These are phyloP conservation scores for Termitomyces eurrhizus DNA, from an alignment of 768 basidiomycete species.

Conservation along the genomic window DNA sequence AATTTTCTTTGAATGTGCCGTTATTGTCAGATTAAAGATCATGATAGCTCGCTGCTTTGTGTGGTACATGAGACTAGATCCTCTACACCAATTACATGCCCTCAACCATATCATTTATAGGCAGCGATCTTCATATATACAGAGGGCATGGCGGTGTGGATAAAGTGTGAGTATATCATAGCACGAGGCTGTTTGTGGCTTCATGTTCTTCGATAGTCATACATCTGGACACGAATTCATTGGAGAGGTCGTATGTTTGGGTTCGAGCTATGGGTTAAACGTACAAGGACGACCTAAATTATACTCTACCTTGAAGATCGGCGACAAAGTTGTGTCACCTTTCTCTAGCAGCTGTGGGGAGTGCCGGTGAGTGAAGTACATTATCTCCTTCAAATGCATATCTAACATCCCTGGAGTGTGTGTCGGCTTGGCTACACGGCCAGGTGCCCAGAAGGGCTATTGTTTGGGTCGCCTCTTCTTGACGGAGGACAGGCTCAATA, in stretches of 20 bases:
- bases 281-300: conserved; percentile 50
- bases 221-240: conserved; percentile 77
- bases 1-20: background rate
- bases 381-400: background rate
- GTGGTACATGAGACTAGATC: conserved; percentile 35
- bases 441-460: conserved; percentile 54
- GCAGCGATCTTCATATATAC: conserved; percentile 74
- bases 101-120: conserved; percentile 21
- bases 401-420: conserved; percentile 37
- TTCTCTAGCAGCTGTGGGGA: conserved; percentile 84
- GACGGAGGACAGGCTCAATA: conserved; percentile 81
- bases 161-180: conserved; percentile 40
- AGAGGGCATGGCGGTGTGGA: conserved; percentile 54
- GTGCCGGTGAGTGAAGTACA: conserved; percentile 57
- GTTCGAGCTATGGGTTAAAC: conserved; percentile 46
- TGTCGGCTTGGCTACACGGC: conserved; percentile 73
- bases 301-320: conserved; percentile 61
- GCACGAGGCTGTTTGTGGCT: background rate
- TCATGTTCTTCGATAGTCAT: conserved; percentile 34
- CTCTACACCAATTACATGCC: background rate
- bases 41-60: conserved; percentile 57
- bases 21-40: background rate
- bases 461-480: conserved; percentile 65
- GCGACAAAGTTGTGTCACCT: conserved; percentile 76
- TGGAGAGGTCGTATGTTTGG: conserved; percentile 67